Conservation (phyloP, 2,329 filamentous ascomycete genomes). For the Phyllosticta citribraziliensis region DNA sequence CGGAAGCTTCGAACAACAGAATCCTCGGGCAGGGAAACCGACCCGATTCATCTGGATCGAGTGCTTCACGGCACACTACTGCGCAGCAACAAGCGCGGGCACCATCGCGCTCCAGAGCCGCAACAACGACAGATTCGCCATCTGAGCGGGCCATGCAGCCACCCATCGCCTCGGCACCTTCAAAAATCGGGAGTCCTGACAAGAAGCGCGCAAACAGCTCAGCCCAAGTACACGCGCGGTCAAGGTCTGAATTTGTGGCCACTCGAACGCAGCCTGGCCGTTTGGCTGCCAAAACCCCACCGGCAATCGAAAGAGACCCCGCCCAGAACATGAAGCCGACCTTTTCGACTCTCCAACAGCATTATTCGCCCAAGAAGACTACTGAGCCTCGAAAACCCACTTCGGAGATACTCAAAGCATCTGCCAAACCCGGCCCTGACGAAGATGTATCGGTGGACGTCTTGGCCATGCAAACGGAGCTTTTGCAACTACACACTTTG, state of each 20-base stretch:
- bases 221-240: conserved; percentile 1
- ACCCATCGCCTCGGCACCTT: background rate
- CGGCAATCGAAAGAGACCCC: background rate
- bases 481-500: conserved; percentile 29
- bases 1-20: background rate
- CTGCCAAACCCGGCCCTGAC: conserved; percentile 11
- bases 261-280: background rate
- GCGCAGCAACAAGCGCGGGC: background rate
- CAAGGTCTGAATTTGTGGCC: conserved; percentile 4
- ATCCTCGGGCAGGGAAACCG: background rate
- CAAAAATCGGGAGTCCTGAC: background rate
- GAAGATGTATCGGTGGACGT: conserved; percentile 21
- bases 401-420: conserved; percentile 24
- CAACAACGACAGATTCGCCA: background rate
- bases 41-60: background rate
- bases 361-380: conserved; percentile 30
- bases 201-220: background rate
- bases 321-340: conserved; percentile 14
- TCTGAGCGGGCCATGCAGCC: conserved; percentile 1
- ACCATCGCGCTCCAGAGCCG: conserved; percentile 4
- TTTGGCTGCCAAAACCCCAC: background rate
- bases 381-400: conserved; percentile 16
- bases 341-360: conserved; percentile 30
- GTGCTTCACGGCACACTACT: background rate
- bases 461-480: conserved; percentile 24